Conservation (phyloP, 371 early-diverging fungal species). For the Thermomucor indicae-seudaticae region DNA sequence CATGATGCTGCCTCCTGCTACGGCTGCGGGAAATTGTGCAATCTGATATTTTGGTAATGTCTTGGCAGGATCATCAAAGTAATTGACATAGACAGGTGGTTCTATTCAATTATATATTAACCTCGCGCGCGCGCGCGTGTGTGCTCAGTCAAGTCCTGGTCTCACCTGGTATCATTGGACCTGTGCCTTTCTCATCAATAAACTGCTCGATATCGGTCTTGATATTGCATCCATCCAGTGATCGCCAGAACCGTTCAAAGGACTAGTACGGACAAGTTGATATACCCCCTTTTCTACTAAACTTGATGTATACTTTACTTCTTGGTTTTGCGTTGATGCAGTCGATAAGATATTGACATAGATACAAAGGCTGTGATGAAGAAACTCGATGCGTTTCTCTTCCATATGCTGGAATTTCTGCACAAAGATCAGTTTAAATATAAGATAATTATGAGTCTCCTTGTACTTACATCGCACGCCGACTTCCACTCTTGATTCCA, state of each 20-base stretch:
- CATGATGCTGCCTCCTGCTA: neutral
- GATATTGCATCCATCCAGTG: slow-evolving; percentile 69
- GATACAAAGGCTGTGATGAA: slow-evolving; percentile 75
- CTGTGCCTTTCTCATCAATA: slow-evolving; percentile 71
- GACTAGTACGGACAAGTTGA: slow-evolving; percentile 37
- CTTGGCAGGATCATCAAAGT: slow-evolving; percentile 39
- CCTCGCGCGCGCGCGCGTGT: too few relatives aligned
- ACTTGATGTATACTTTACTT: slow-evolving; percentile 40
- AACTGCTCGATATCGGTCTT: slow-evolving; percentile 69
- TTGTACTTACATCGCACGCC: slow-evolving; percentile 63
- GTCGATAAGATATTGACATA: slow-evolving; percentile 84
- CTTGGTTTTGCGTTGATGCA: slow-evolving; percentile 84
- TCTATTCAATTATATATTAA: slow-evolving; percentile 12
- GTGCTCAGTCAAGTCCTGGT: neutral
- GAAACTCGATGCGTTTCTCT: slow-evolving; percentile 83
- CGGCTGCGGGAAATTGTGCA: slow-evolving; percentile 20
- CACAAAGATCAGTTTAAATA: slow-evolving; percentile 24
- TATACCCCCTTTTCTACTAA: neutral
- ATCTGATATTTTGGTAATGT: slow-evolving; percentile 32
- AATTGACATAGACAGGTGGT: slow-evolving; percentile 37
- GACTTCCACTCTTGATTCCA: slow-evolving; percentile 70
- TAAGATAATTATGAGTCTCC: neutral
- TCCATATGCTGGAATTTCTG: slow-evolving; percentile 77
- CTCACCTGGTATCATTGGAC: slow-evolving; percentile 52
- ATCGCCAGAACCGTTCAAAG: slow-evolving; percentile 68